phyloP scores from a whole-genome alignment of 148 eudicot species.

The Nepenthes mirabilis region DNA sequence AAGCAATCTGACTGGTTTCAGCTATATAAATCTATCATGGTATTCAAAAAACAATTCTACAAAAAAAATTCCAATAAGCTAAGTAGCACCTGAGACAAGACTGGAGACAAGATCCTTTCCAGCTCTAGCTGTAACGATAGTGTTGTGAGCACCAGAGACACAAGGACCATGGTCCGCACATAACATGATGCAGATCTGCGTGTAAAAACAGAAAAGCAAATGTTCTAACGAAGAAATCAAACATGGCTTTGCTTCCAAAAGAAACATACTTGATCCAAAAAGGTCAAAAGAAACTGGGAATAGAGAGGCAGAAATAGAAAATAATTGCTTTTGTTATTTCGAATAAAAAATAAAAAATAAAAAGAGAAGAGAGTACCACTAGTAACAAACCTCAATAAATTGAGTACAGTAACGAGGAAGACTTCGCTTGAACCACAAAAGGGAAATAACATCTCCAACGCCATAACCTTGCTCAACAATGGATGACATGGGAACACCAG shows the following conservation, averaged over 20 bases:
- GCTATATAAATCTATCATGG: background rate
- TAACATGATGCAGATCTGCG: conserved; percentile 85
- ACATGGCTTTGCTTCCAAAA: background rate
- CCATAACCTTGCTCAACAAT: conserved; percentile 87
- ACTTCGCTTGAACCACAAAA: conserved; percentile 97
- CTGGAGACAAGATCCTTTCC: conserved; percentile 97
- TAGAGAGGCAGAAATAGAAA: too few species aligned
- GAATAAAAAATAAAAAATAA: too few species aligned
- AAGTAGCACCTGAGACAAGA: conserved; percentile 71
- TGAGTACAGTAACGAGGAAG: conserved; percentile 94
- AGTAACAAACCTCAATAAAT: conserved; percentile 70
- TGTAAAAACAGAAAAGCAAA: background rate
- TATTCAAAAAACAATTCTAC: background rate
- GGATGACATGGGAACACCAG: conserved; percentile 95
- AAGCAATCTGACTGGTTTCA: background rate
- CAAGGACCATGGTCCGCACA: conserved; percentile 99
- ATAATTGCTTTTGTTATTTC: too few species aligned
- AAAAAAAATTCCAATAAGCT: background rate
- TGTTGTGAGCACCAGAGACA: conserved; percentile 97
- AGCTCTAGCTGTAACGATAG: conserved; percentile 96
- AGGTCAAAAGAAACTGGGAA: too few species aligned
- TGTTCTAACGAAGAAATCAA: background rate
- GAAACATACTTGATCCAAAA: background rate
- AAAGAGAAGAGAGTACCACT: background rate
- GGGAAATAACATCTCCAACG: conserved; percentile 95